phyloP scores from a whole-genome alignment of 495 filamentous ascomycete genomes.

The Thozetella sp. region DNA sequence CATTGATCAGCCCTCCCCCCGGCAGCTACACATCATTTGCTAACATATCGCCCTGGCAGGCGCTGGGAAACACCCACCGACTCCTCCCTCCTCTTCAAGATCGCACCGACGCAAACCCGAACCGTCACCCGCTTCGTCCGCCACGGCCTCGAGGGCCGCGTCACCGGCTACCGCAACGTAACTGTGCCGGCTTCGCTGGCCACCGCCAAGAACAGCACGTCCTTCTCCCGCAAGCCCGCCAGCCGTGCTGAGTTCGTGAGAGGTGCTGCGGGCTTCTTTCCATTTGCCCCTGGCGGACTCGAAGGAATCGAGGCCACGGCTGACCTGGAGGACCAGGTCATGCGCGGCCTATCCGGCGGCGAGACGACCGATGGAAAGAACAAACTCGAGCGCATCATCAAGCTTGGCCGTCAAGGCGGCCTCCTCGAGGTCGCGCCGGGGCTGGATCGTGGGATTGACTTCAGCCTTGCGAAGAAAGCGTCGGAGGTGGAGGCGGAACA shows the following conservation, averaged over 20 bases:
- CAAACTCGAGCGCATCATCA: constrained; percentile 78
- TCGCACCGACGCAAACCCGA: constrained; percentile 89
- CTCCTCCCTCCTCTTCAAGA: constrained; percentile 76
- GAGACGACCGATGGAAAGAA: constrained; percentile 40
- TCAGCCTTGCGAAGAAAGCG: constrained; percentile 62
- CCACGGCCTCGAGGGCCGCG: constrained; percentile 89
- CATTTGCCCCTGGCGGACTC: constrained; percentile 90
- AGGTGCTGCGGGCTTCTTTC: constrained; percentile 94
- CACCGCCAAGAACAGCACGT: constrained; percentile 96
- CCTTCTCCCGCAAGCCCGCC: constrained; percentile 83
- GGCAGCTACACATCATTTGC: constrained; percentile 3
- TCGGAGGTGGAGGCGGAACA: constrained; percentile 49
- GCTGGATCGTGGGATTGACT: constrained; percentile 75
- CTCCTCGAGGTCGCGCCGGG: constrained; percentile 85
- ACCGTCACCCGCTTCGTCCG: constrained; percentile 90
- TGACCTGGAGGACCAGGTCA: constrained; percentile 68
- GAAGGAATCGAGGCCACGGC: constrained; percentile 85
- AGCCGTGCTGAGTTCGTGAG: constrained; percentile 89
- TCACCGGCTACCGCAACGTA: constrained; percentile 93
- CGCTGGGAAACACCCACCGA: constrained; percentile 83
- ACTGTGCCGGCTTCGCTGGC: constrained; percentile 88
- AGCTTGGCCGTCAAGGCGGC: constrained; percentile 74
- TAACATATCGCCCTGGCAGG: constrained; percentile 28
- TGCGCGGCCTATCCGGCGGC: constrained; percentile 18
- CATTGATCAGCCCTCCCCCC: background rate